Base-by-base conservation (phyloP, 768 basidiomycete species). In the Tricholoma hemisulphureum region DNA sequence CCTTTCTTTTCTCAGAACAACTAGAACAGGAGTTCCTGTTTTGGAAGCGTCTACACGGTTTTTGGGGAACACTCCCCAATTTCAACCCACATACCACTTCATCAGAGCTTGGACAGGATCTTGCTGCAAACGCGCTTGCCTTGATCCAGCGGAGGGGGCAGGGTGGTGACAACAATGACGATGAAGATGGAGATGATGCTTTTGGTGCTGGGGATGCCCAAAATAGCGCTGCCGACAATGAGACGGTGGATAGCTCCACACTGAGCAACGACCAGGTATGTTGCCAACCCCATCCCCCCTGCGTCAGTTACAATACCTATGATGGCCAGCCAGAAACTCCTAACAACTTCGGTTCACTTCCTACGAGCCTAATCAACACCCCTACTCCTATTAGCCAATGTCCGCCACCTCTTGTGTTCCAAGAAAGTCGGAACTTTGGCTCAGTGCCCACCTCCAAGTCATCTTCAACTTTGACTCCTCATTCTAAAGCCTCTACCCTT, bases 21-120 rank as follows among this genome's bases (percentile, higher is more conserved):
- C 21, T 43, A 13, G 21, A 43, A 10, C 20, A 23, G 20, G 21
- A 43, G 7, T 43, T 43, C 21, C 41, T 11, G 13, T 43, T 11
- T 23, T 43, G 41, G 41, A 43, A 23, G 41, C 8, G 20, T 43
- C 41, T 43, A 20, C 41, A 43, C 23, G 41, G 41, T 43, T 43
- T 43, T 43, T 43, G 57, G 57, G 4, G 52, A 14, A 58, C 51
- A 4, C 57, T 58, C 35, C 57, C 57, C 2, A 58, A 58, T 32
- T 58, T 58, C 57, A 58, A 58, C 21, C 57, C 52, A 3, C 37
- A 43, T 41, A 54, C 57, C 3, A 45, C 29, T 2, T 54, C 46
- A 6, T 54, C 58, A 14, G 53, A 59, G 34, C 58, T 54, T 20
- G 58, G 58, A 21, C 58, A 59, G 32, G 20, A 59, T 51, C 45